Conservation (phyloP, 208 protist genomes). For the Crithidia brevicula region DNA sequence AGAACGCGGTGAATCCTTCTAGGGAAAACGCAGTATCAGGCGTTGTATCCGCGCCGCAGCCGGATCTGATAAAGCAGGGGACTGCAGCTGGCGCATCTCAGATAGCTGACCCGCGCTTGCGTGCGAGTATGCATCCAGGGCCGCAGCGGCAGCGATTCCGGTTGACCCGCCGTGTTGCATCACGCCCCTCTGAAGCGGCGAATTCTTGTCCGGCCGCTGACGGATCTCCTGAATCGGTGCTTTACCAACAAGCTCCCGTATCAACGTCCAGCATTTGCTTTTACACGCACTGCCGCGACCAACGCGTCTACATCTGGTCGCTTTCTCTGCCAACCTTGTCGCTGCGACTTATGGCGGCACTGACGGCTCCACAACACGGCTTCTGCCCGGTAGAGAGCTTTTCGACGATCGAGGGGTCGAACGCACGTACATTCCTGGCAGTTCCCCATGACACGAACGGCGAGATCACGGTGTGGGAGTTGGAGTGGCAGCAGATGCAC, state of each 20-base stretch:
- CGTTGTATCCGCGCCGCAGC: not conserved
- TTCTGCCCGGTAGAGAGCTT: slow-evolving; percentile 64
- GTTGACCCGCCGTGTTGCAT: slow-evolving; percentile 17
- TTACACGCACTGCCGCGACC: slow-evolving; percentile 85
- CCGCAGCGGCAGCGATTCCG: slow-evolving; percentile 39
- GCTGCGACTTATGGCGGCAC: slow-evolving; percentile 40
- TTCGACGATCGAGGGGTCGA: not conserved
- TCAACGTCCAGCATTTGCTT: slow-evolving; percentile 35
- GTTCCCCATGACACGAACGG: slow-evolving; percentile 64
- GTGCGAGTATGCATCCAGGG: not conserved
- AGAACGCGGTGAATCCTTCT: not conserved
- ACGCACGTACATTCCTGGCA: slow-evolving; percentile 30
- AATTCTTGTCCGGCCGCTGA: not conserved
- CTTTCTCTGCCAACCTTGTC: not conserved
- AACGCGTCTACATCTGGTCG: slow-evolving; percentile 73
- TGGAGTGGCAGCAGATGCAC: slow-evolving; percentile 1
- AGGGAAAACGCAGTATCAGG: not conserved
- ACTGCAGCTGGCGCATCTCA: not conserved
- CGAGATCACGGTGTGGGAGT: slow-evolving; percentile 41
- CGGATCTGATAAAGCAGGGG: not conserved
- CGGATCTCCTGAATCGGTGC: not conserved
- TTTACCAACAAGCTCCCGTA: not conserved
- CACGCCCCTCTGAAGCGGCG: not conserved
- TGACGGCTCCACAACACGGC: slow-evolving; percentile 72
- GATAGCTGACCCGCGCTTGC: not conserved